Evolutionary conservation across 2,329 filamentous ascomycete species (phyloP).

Genomic region (Xylariaceae sp.): DNA sequence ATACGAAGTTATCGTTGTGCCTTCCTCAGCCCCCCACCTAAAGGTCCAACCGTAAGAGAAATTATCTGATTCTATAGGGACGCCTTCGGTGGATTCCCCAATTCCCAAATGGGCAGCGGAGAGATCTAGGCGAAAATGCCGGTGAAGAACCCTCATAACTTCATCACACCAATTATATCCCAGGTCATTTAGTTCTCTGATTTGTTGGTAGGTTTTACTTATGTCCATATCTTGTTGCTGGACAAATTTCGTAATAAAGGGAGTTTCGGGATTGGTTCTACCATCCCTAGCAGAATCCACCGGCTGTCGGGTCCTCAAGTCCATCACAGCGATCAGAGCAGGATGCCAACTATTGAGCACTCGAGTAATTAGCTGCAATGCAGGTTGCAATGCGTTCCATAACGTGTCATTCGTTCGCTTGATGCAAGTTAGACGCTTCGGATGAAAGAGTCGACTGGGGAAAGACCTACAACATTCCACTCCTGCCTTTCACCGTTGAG

Average conservation of each 20-base stretch:
- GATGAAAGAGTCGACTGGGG: neutral
- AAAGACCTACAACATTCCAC: conserved; percentile 30
- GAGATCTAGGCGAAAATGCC: conserved; percentile 17
- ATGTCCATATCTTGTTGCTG: conserved; percentile 14
- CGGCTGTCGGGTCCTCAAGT: conserved; percentile 29
- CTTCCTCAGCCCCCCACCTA: fast-evolving
- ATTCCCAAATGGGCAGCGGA: neutral
- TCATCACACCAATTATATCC: conserved; percentile 23
- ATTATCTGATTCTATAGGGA: neutral
- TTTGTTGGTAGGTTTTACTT: conserved; percentile 1
- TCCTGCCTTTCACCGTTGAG: conserved; percentile 27
- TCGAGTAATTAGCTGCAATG: conserved; percentile 26
- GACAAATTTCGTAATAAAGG: conserved; percentile 13
- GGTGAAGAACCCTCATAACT: conserved; percentile 5
- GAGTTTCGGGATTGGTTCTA: neutral
- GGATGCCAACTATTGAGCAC: conserved; percentile 20
- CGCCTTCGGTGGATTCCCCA: neutral
- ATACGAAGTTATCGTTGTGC: neutral
- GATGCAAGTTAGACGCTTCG: neutral
- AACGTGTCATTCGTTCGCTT: conserved; percentile 28
- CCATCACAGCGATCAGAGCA: conserved; percentile 15
- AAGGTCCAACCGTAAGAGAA: conserved; percentile 19
- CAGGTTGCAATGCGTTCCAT: conserved; percentile 34
- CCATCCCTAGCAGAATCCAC: conserved; percentile 4
- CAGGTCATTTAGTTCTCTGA: conserved; percentile 6